These are phyloP conservation scores for Pseudogymnoascus sp. DNA, from an alignment of 2,329 filamentous ascomycete genomes.

Conservation along the genomic window DNA sequence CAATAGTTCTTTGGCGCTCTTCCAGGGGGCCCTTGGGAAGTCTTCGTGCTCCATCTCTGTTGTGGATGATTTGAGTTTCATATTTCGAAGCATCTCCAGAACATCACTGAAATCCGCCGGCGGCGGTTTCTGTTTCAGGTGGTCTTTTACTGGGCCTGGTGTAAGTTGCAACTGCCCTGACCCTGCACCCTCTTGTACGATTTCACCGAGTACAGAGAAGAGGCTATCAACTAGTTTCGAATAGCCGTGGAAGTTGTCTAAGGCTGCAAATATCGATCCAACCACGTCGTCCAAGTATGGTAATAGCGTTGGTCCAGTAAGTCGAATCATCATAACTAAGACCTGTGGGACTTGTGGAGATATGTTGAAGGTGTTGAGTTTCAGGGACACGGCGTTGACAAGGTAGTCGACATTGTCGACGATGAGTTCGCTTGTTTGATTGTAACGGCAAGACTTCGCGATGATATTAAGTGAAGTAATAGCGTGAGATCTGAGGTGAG, in stretches of 20 bases:
- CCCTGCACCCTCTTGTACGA: slow-evolving; percentile 74
- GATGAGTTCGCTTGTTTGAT: slow-evolving; percentile 67
- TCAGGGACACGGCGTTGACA: slow-evolving; percentile 82
- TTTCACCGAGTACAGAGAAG: slow-evolving; percentile 72
- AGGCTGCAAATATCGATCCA: slow-evolving; percentile 78
- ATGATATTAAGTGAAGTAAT: slow-evolving; percentile 75
- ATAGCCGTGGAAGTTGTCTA: slow-evolving; percentile 96
- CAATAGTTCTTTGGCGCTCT: slow-evolving; percentile 31
- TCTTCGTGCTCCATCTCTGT: slow-evolving; percentile 20
- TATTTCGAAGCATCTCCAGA: slow-evolving; percentile 55
- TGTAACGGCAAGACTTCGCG: slow-evolving; percentile 68
- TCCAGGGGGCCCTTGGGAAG: slow-evolving; percentile 29
- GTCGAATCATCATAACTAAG: slow-evolving; percentile 83
- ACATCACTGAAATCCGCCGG: slow-evolving; percentile 38
- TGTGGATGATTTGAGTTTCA: slow-evolving; percentile 34
- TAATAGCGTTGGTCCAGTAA: slow-evolving; percentile 73
- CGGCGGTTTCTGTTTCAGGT: slow-evolving; percentile 32
- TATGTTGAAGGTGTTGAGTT: slow-evolving; percentile 85
- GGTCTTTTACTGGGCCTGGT: slow-evolving; percentile 21
- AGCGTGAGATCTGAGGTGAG: slow-evolving; percentile 67
- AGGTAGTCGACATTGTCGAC: slow-evolving; percentile 94
- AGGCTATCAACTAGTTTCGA: slow-evolving; percentile 75
- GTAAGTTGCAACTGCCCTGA: slow-evolving; percentile 39
- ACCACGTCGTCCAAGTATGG: slow-evolving; percentile 90
- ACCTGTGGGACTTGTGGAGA: slow-evolving; percentile 88